Conservation (phyloP, 768 basidiomycete species). For the Mycena alexandri region DNA sequence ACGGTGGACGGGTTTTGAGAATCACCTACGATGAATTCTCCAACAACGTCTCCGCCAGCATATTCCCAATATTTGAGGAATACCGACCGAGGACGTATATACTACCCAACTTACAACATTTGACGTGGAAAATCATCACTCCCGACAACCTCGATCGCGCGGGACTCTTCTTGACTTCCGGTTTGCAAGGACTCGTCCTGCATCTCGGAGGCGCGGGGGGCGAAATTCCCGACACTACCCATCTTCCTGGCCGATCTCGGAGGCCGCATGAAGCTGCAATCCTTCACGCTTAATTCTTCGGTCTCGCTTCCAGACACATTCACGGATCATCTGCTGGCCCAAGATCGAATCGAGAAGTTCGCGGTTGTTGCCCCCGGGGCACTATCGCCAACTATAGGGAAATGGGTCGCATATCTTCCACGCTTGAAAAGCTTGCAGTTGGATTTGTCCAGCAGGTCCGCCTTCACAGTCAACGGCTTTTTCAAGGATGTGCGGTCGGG, state of each 20-base stretch:
- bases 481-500: conserved; percentile 82
- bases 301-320: conserved; percentile 79
- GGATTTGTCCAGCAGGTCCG: conserved; percentile 76
- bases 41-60: conserved; percentile 71
- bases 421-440: conserved; percentile 73
- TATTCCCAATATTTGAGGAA: conserved; percentile 78
- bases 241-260: conserved; percentile 76
- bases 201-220: conserved; percentile 62
- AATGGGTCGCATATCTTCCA: conserved; percentile 77
- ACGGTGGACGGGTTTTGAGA: conserved; percentile 76
- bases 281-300: conserved; percentile 78
- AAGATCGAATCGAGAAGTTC: conserved; percentile 71
- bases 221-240: conserved; percentile 69
- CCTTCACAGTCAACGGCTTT: conserved; percentile 83
- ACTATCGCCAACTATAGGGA: conserved; percentile 75
- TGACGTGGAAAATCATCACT: conserved; percentile 81
- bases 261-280: conserved; percentile 70
- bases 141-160: conserved; percentile 74
- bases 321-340: conserved; percentile 71
- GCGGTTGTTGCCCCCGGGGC: conserved; percentile 82
- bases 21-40: conserved; percentile 78
- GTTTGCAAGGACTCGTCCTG: conserved; percentile 69
- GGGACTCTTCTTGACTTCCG: conserved; percentile 74
- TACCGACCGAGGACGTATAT: conserved; percentile 72
- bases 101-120: conserved; percentile 75